These are phyloP conservation scores for Chrysoporthe austroafricana DNA, from an alignment of 2,329 filamentous ascomycete species.

Conservation along the genomic window DNA sequence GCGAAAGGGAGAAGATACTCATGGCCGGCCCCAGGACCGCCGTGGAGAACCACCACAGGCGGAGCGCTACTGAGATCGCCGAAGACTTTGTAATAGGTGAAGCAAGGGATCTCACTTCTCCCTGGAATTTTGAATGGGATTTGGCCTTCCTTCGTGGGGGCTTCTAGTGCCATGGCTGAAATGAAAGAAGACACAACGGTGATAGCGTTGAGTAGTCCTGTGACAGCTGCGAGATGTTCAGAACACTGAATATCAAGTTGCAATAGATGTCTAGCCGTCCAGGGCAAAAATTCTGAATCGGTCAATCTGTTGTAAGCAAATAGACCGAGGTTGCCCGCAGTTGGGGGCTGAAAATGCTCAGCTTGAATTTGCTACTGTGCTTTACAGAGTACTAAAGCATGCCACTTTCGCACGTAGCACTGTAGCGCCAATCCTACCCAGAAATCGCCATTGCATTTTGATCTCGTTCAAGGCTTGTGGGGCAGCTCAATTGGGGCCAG, in stretches of 20 bases:
- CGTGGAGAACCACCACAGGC: conserved; percentile 36
- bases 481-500: too few relatives aligned
- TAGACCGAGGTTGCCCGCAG: too few relatives aligned
- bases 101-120: conserved; percentile 8
- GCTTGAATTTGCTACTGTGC: too few relatives aligned
- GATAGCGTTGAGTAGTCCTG: background rate
- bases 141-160: conserved; percentile 4
- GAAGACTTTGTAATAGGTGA: conserved; percentile 24
- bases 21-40: conserved; percentile 49
- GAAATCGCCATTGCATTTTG: too few relatives aligned
- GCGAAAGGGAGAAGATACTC: conserved; percentile 40
- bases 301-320: too few relatives aligned
- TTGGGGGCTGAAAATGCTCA: too few relatives aligned
- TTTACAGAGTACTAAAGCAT: too few relatives aligned
- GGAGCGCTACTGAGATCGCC: conserved; percentile 12
- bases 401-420: too few relatives aligned
- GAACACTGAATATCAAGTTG: background rate
- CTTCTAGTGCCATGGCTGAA: background rate
- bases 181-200: background rate
- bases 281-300: too few relatives aligned
- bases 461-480: too few relatives aligned
- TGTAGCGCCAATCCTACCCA: too few relatives aligned
- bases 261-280: too few relatives aligned
- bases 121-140: conserved; percentile 7
- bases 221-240: background rate